These are phyloP conservation scores for Botrytis sinoallii DNA, from an alignment of 2,329 filamentous ascomycete species.

Conservation along the genomic window DNA sequence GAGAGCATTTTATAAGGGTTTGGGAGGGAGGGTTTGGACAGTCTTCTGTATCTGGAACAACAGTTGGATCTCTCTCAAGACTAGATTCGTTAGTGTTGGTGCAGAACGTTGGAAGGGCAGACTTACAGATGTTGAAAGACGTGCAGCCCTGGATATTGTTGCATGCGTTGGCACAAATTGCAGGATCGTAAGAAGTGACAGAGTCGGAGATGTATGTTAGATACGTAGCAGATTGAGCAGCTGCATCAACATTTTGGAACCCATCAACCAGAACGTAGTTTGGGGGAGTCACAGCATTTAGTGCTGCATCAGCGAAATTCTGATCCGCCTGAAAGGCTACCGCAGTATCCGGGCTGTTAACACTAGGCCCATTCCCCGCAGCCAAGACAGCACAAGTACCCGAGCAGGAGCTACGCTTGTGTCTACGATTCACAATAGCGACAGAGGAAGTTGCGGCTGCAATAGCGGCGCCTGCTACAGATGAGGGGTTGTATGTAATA, in stretches of 20 bases:
- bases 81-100: not conserved
- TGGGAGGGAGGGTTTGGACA: constrained; percentile 16
- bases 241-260: constrained; percentile 8
- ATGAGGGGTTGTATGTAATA: constrained; percentile 7
- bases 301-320: constrained; percentile 4
- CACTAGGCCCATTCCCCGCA: constrained; percentile 8
- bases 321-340: constrained; percentile 5
- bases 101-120: not conserved
- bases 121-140: constrained; percentile 17
- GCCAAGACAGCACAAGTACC: not conserved
- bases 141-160: constrained; percentile 19
- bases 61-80: constrained; percentile 16
- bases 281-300: constrained; percentile 7
- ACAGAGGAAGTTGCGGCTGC: not conserved
- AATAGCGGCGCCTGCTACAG: not conserved
- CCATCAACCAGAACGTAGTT: constrained; percentile 3
- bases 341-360: constrained; percentile 9
- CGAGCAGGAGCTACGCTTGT: constrained; percentile 7
- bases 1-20: constrained; percentile 19
- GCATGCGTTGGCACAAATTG: constrained; percentile 18
- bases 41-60: constrained; percentile 6
- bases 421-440: constrained; percentile 2
- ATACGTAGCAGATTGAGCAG: constrained; percentile 14
- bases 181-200: constrained; percentile 16
- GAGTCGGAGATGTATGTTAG: constrained; percentile 18